These are phyloP conservation scores for Ustilago esculenta DNA, from an alignment of 1,284 basidiomycete genomes.

Conservation along the genomic window DNA sequence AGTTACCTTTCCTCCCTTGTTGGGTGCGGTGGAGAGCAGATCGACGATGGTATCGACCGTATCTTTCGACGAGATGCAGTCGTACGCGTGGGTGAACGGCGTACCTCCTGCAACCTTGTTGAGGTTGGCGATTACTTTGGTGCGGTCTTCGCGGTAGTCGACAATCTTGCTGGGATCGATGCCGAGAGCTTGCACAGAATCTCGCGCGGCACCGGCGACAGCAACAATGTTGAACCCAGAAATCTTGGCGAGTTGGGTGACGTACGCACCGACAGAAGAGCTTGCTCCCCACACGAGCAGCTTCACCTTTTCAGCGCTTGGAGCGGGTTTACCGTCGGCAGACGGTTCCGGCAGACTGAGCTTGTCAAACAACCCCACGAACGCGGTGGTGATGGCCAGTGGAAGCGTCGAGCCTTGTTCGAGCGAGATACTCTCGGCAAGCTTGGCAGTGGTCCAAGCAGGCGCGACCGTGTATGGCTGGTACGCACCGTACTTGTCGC, in stretches of 20 bases:
- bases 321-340: slow-evolving; percentile 11
- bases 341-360: slow-evolving; percentile 46
- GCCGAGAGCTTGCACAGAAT: slow-evolving; percentile 14
- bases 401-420: slow-evolving; percentile 67
- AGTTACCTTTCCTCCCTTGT: slow-evolving; percentile 19
- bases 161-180: slow-evolving; percentile 15
- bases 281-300: slow-evolving; percentile 66
- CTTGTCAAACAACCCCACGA: slow-evolving; percentile 62
- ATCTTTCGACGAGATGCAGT: slow-evolving; percentile 46
- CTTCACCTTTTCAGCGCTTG: slow-evolving; percentile 21
- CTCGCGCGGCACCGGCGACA: slow-evolving; percentile 46
- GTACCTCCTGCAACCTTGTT: slow-evolving; percentile 22
- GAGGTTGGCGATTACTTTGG: slow-evolving; percentile 42
- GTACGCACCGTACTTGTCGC: slow-evolving; percentile 63
- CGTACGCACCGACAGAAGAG: slow-evolving; percentile 66
- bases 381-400: slow-evolving; percentile 67
- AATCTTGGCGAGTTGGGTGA: slow-evolving; percentile 65
- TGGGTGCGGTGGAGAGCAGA: slow-evolving; percentile 35
- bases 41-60: slow-evolving; percentile 44
- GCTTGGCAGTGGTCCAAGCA: slow-evolving; percentile 50
- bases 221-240: slow-evolving; percentile 64
- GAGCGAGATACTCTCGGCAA: slow-evolving; percentile 49
- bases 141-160: slow-evolving; percentile 44
- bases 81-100: slow-evolving; percentile 51
- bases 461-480: slow-evolving; percentile 57